phyloP scores from a whole-genome alignment of 2,329 filamentous ascomycete species.

The Achaetomium macrosporum region DNA sequence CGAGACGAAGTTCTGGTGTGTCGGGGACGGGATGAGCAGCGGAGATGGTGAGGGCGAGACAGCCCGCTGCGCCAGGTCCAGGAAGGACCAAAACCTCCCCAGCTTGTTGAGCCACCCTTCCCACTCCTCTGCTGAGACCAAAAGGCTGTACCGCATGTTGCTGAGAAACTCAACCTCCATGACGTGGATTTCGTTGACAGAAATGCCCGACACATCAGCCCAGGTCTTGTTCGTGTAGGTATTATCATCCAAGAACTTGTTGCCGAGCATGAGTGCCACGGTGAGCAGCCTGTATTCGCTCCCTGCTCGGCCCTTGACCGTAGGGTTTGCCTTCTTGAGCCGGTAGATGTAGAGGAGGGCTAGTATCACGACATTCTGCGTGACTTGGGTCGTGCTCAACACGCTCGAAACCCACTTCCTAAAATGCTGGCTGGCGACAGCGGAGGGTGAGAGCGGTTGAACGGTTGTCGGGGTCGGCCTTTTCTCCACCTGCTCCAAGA shows the following conservation, averaged over 20 bases:
- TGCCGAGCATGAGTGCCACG: constrained; percentile 93
- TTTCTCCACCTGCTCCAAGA: constrained; percentile 68
- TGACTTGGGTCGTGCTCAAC: constrained; percentile 89
- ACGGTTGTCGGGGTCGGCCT: constrained; percentile 38
- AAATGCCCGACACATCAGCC: constrained; percentile 94
- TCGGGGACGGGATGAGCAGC: constrained; percentile 37
- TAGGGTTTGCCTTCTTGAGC: constrained; percentile 82
- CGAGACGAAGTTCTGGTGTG: constrained; percentile 35
- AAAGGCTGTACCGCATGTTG: constrained; percentile 93
- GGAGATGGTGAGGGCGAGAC: constrained; percentile 35
- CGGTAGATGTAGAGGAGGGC: constrained; percentile 90
- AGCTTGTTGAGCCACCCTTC: constrained; percentile 78
- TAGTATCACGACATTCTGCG: constrained; percentile 87
- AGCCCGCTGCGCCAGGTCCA: constrained; percentile 54
- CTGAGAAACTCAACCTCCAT: constrained; percentile 99
- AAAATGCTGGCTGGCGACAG: constrained; percentile 72
- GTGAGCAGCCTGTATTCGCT: constrained; percentile 92
- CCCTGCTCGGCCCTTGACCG: constrained; percentile 82
- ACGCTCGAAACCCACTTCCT: constrained; percentile 91
- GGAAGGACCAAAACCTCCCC: constrained; percentile 75
- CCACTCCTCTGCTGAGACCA: constrained; percentile 84
- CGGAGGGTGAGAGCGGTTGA: constrained; percentile 60
- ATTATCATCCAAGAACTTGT: constrained; percentile 98
- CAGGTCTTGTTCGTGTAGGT: constrained; percentile 99
- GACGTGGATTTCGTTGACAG: constrained; percentile 90